Evolutionary conservation across 805 yeast genomes (phyloP), one percentile per base, ranked within the genome.

Genomic region (Kluyveromyces siamensis): DNA sequence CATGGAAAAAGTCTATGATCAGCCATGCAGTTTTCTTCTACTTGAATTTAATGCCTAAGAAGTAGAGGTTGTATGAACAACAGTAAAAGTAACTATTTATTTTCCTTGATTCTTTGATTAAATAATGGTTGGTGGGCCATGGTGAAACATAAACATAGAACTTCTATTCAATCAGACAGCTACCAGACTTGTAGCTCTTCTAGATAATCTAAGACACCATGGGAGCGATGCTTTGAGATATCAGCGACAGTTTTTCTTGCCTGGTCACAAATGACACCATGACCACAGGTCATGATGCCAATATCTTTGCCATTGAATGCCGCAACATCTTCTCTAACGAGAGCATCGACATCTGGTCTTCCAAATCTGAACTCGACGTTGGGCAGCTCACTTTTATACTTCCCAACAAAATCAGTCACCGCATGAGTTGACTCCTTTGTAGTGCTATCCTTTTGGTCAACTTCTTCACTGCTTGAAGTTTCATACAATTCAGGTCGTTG

Each of bases 131-230:
- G 14, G 7, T 4, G 11, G 35, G 14, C 8, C 7, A 11, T 4
- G 7, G 11, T 13, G 14, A 30, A 30, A 30, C 4, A 30, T 11
- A 11, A 11, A 30, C 2, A 30, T 11, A 30, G 14, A 5, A 13
- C 14, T 2, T 30, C 14, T 5, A 8, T 30, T 30, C 4, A 30
- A 30, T 10, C 2, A 2, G 35, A 9, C 10, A 30, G 14, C 41
- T 47, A 73, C 87, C 85, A 80, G 14, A 72, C 73, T 63, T 81
- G 84, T 44, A 80, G 62, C 55, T 79, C 80, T 60, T 80, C 85
- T 53, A 67, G 71, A 51, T 74, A 69, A 47, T 79, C 84, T n/a
- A 81, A 69, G 53, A 81, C 66, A 47, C 73, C 69, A 2, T 58
- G 61, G 44, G 51, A 54, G 10, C 62, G 50, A 21, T 61, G 58